Evolutionary conservation across 371 early-diverging fungal genomes (phyloP).

Genomic region (Mortierella sp.): DNA sequence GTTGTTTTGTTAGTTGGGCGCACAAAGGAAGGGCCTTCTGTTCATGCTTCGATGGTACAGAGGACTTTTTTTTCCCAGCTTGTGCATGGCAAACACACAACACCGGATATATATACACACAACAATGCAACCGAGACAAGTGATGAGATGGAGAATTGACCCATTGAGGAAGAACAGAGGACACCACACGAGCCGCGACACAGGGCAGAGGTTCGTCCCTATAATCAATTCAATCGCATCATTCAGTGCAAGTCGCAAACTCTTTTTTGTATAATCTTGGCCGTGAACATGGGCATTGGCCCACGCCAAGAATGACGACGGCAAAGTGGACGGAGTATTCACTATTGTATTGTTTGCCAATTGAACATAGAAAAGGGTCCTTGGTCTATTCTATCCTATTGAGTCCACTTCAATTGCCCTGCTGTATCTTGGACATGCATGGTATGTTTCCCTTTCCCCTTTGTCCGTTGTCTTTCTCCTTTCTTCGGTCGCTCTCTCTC

Average conservation of each 20-base stretch:
- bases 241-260: no score
- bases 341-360: neutral
- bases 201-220: no score
- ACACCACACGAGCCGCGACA: neutral
- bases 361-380: no score
- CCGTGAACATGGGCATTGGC: neutral
- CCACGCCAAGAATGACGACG: neutral
- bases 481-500: neutral
- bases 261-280: neutral
- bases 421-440: conserved; percentile 3
- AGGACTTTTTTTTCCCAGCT: conserved; percentile 5
- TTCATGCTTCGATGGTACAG: conserved; percentile 15
- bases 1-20: conserved; percentile 8
- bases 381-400: no score
- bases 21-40: conserved; percentile 1
- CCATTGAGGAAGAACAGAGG: no score
- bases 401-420: neutral
- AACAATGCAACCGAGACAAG: no score
- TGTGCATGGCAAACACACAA: conserved; percentile 9
- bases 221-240: neutral
- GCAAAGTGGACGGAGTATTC: neutral
- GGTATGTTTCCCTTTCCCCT: neutral
- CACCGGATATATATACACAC: neutral
- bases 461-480: neutral
- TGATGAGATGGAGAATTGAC: no score